Base-by-base conservation (phyloP, 139 green algal species). In the Nannochloris sp. region DNA sequence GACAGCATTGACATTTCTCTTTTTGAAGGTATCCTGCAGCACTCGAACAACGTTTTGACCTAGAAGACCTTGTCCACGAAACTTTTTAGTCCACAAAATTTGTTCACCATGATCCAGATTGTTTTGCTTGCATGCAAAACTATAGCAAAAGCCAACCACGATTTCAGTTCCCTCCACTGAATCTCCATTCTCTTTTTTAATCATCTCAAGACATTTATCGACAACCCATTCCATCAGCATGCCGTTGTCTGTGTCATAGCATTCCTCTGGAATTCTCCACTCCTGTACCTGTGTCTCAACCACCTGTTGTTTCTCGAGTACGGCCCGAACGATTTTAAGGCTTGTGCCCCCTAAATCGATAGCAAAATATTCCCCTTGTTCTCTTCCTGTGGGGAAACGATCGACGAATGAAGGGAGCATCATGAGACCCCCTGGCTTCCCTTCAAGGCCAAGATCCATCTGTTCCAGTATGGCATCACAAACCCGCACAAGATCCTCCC, bases 261-360 rank as follows among this genome's bases (percentile, higher is more conserved):
- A 68, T 26, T 71, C 66, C 17, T 44, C 25, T 5, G 72, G 72
- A 26, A 79, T 60, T 31, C 20, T n/a, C 65, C 60, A 71, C 45
- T 56, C 13, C 26, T 56, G 44, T 3, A 45, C n/a, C 36, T 44
- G 49, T 37, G 61, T 17, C 36, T 29, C 80, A 59, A 88, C 67
- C 4, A 69, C 60, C 13, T 53, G 61, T 0, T 30, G 70, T 49
- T 70, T 64, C 14, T 36, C 49, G 28, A 66, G 88, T 61, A 12
- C 59, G 0, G 85, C 70, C 56, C 86, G 74, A 23, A 89, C 66
- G 14, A 91, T 75, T 3, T 88, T 67, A 46, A 95, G 87, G 71
- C 96, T 96, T 36, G 88, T 96, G 61, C 89, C 89, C 1, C 89
- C 89, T 37, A 96, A 67, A 65, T 96, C 89, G 11, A 96, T 69